Evolutionary conservation across 306 rosid genomes (phyloP), one percentile per base, ranked within the genome.

Genomic region (Macrotyloma uniflorum): DNA sequence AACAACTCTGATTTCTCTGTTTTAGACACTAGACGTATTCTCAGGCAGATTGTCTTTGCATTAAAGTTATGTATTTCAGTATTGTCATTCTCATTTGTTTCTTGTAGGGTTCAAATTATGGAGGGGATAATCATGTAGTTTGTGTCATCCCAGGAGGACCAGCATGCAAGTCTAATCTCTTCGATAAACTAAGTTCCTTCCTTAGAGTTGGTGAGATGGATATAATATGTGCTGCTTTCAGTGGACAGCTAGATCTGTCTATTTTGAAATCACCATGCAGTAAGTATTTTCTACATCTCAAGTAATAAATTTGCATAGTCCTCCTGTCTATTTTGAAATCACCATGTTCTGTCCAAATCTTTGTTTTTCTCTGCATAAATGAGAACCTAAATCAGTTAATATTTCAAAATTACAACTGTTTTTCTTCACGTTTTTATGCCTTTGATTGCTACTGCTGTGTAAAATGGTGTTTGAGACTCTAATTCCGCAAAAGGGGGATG

Each of bases 191-290:
- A 63, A 84, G 83, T 79, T 88, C 92, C 65, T 77, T 83, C 50
- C 85, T 72, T 74, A 82, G 79, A 74, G 89, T 90, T 67, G 79
- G 85, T 36, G 98, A 94, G 84, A 83, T 82, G 65, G 94, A 81
- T 83, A 23, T 88, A 77, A 76, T 90, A 74, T 79, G 73, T 85
- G 90, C 95, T 38, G 84, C 91, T 82, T 85, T 94, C 49, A 83
- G 88, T 69, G 98, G 96, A 68, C 78, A 79, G 83, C 82, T 94
- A 58, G 97, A 94, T 83, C 85, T 51, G 53, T 88, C 94, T 59
- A 74, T 82, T 70, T 85, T 94, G 72, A 87, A 76, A 76, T 84
- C 94, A 62, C 93, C 97, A 59, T 88, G 95, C 42, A 81, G 98
- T 92, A 78, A 85, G 88, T 80, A 55, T 76, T 76, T 14, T 49